Base-by-base conservation (phyloP, 371 early-diverging fungal genomes). In the Saksenaea vasiformis region DNA sequence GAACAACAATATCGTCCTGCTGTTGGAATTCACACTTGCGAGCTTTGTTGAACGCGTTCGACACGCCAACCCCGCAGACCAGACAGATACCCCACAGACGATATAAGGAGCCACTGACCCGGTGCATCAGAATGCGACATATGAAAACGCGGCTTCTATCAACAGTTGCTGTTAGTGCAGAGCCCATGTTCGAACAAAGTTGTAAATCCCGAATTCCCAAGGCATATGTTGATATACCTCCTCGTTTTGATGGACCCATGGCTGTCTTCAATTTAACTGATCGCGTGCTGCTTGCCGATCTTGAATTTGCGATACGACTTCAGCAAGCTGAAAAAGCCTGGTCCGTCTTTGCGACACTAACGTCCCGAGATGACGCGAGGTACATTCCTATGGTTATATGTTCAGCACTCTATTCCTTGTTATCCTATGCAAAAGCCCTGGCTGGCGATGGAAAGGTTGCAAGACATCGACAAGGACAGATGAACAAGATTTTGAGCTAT, bases 291-390 rank as follows among this genome's bases (percentile, higher is more conserved):
- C 62, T 80, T 7, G 55, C 62, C 1, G 71, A 82, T 63, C 68
- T 82, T 5, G 82, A 77, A 38, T 60, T 58, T 26, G 68, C 79
- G 15, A 67, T 82, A 58, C 67, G 67, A 37, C 14, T 63, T n/a
- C 64, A 65, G 17, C 68, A 79, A 51, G 77, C 79, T n/a, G 77
- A 77, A 28, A 69, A 68, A 58, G 71, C 82, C 5, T 82, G 79
- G 77, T 61, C 73, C 10, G 19, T 79, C 14, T 82, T 78, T 57
- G 38, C 53, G 9, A 75, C 77, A 31, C 54, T 82, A n/a, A 41
- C 71, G 15, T 27, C 62, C n/a, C 66, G 67, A 63, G 61, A 64
- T 19, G 62, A 61, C 28, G 5, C 44, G 28, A 57, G 61, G 54
- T 63, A 56, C 57, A 60, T 77, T 54, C 78, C 77, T 51, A 61